Evolutionary conservation across 352 stramenopile species (phyloP).

Genomic region (Elongisporangium prolatum): DNA sequence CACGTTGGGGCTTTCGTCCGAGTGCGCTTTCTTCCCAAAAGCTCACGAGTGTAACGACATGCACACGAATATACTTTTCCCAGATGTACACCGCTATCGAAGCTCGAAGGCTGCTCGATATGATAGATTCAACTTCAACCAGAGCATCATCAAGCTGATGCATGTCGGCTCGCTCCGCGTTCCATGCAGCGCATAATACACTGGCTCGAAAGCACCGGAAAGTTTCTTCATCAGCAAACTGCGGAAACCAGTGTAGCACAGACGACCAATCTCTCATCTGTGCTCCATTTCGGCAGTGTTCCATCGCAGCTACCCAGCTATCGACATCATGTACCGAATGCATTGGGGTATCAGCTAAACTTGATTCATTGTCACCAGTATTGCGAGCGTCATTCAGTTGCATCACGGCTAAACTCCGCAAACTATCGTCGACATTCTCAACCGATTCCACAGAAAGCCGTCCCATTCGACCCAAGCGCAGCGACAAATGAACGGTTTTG

Average conservation of each 20-base stretch:
- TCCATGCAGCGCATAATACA: slow-evolving; percentile 72
- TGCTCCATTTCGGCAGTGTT: slow-evolving; percentile 49
- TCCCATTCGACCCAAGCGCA: slow-evolving; percentile 57
- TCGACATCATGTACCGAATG: slow-evolving; percentile 23
- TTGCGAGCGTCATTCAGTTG: slow-evolving; percentile 71
- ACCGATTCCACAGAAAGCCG: slow-evolving; percentile 63
- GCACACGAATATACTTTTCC: slow-evolving; percentile 77
- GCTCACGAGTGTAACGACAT: slow-evolving; percentile 74
- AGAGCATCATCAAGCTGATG: slow-evolving; percentile 76
- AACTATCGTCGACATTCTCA: slow-evolving; percentile 76
- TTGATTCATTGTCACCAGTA: slow-evolving; percentile 31
- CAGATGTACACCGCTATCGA: slow-evolving; percentile 72
- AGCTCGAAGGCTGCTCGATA: slow-evolving; percentile 29
- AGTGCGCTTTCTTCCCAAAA: slow-evolving; percentile 81
- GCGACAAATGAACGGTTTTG: slow-evolving; percentile 68
- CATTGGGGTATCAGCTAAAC: neutral
- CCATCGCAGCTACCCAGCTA: slow-evolving; percentile 54
- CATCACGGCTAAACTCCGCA: slow-evolving; percentile 67
- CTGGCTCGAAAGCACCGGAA: slow-evolving; percentile 65
- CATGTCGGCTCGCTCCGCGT: slow-evolving; percentile 78
- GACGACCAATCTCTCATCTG: slow-evolving; percentile 68
- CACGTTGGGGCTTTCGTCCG: slow-evolving; percentile 58
- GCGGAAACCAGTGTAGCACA: slow-evolving; percentile 52
- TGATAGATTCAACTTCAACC: slow-evolving; percentile 50
- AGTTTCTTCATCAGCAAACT: slow-evolving; percentile 50